Conservation (phyloP, 129 eudicot genomes). For the Silybum marianum region DNA sequence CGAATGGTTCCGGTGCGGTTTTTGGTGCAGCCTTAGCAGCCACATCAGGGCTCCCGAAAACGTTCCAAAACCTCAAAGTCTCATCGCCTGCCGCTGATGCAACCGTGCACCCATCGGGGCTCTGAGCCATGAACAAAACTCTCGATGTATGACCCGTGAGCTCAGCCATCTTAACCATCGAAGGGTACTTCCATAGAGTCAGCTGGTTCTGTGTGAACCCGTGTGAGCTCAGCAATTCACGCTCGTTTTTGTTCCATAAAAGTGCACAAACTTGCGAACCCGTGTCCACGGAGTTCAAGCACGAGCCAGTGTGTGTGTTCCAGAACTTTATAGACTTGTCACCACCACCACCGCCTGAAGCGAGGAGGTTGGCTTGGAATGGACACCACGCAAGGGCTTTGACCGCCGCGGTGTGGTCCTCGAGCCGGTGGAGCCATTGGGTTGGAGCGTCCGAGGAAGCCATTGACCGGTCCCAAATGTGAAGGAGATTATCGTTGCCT, state of each 20-base stretch:
- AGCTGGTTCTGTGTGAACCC: conserved; percentile 94
- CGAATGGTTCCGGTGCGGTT: conserved; percentile 76
- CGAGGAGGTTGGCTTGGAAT: conserved; percentile 75
- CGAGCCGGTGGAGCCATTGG: conserved; percentile 83
- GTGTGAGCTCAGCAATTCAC: conserved; percentile 87
- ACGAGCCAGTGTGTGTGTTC: conserved; percentile 94
- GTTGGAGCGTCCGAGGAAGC: conserved; percentile 63
- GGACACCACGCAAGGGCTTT: conserved; percentile 99
- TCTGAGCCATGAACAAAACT: conserved; percentile 87
- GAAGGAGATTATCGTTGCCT: conserved; percentile 92
- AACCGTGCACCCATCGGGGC: conserved; percentile 95
- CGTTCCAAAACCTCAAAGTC: conserved; percentile 92
- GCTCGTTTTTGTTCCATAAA: conserved; percentile 84
- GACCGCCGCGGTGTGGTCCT: conserved; percentile 93
- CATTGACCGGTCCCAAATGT: conserved; percentile 82
- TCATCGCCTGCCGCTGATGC: conserved; percentile 98
- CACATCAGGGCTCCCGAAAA: conserved; percentile 82
- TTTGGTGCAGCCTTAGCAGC: conserved; percentile 83
- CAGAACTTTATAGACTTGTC: conserved; percentile 85
- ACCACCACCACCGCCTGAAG: conserved; percentile 93
- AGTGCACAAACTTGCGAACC: conserved; percentile 91
- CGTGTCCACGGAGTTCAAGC: conserved; percentile 85
- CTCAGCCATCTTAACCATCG: conserved; percentile 93
- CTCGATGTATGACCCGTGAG: conserved; percentile 92
- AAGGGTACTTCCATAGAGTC: conserved; percentile 93